A percentile compares a stretch with the other conserved stretches of the same genome.
Conservation (phyloP, 83 land plant genomes). For the Diphasiastrum complanatum region DNA sequence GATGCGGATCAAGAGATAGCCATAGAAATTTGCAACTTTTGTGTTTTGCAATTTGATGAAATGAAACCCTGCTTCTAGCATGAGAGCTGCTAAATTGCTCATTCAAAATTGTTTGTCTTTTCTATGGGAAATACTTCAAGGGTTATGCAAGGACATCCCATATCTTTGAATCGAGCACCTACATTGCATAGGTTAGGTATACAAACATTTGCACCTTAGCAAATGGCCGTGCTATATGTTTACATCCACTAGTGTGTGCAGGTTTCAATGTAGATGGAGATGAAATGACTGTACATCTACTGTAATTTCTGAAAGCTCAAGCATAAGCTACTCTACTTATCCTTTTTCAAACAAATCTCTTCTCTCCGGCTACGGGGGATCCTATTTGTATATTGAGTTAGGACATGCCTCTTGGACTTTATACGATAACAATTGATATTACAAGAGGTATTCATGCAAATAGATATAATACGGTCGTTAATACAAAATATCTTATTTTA, state of each 20-base stretch:
- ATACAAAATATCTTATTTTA: too few relatives aligned
- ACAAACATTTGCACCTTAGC: constrained; percentile 9
- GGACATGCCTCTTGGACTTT: constrained; percentile 9
- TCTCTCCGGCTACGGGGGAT: constrained; percentile 15
- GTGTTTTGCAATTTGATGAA: too few relatives aligned
- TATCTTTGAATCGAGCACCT: constrained; percentile 19
- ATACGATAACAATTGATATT: constrained; percentile 8
- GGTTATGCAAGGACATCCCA: constrained; percentile 20
- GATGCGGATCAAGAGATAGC: too few relatives aligned
- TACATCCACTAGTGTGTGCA: constrained; percentile 21
- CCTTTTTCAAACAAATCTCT: constrained; percentile 2
- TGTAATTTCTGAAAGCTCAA: constrained; percentile 4
- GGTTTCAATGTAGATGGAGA: neutral
- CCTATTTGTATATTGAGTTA: constrained; percentile 9
- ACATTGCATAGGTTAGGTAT: constrained; percentile 26
- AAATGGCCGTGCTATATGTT: constrained; percentile 18
- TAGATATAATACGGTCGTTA: too few relatives aligned
- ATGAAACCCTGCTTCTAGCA: too few relatives aligned
- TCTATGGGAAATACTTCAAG: constrained; percentile 29
- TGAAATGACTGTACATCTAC: neutral
- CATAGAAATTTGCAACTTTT: too few relatives aligned
- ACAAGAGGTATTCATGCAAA: too few relatives aligned
- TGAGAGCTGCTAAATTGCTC: too few relatives aligned
- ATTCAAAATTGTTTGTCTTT: too few relatives aligned
- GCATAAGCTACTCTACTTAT: neutral